Conservation (phyloP, 257 asterid species). For the Euphrasia confusa region DNA sequence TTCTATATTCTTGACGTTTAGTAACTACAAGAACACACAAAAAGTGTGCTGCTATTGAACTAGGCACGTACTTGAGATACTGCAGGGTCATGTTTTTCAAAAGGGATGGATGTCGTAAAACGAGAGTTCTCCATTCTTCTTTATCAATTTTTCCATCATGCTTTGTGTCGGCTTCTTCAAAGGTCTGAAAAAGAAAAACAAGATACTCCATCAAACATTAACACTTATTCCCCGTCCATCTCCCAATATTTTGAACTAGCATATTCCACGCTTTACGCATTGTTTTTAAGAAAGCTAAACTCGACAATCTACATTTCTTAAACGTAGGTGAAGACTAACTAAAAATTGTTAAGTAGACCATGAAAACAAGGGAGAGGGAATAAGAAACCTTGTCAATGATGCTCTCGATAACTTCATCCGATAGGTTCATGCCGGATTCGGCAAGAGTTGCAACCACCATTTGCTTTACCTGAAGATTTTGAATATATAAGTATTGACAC, state of each 20-base stretch:
- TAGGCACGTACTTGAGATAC: constrained; percentile 74
- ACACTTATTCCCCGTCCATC: not conserved
- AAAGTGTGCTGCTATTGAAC: not conserved
- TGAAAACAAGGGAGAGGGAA: not conserved
- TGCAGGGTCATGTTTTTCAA: constrained; percentile 93
- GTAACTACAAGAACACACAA: too few species aligned
- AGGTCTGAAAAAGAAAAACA: constrained; percentile 50
- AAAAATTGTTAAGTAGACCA: not conserved
- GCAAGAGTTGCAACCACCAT: constrained; percentile 99
- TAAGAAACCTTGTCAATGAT: constrained; percentile 82
- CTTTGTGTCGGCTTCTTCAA: constrained; percentile 96
- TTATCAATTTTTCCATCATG: constrained; percentile 92
- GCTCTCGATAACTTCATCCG: constrained; percentile 95
- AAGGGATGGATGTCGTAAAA: constrained; percentile 87
- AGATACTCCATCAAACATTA: not conserved
- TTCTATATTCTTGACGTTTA: too few species aligned
- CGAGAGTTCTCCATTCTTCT: constrained; percentile 94
- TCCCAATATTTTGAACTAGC: not conserved
- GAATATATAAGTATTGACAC: not conserved
- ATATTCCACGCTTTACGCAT: not conserved
- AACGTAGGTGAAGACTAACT: not conserved
- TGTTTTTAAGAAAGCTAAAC: too few species aligned
- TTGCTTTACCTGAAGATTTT: constrained; percentile 72
- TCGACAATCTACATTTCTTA: not conserved
- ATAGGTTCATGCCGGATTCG: constrained; percentile 97